These are phyloP conservation scores for Neodidymelliopsis sp. DNA, from an alignment of 2,329 filamentous ascomycete genomes.

Conservation along the genomic window DNA sequence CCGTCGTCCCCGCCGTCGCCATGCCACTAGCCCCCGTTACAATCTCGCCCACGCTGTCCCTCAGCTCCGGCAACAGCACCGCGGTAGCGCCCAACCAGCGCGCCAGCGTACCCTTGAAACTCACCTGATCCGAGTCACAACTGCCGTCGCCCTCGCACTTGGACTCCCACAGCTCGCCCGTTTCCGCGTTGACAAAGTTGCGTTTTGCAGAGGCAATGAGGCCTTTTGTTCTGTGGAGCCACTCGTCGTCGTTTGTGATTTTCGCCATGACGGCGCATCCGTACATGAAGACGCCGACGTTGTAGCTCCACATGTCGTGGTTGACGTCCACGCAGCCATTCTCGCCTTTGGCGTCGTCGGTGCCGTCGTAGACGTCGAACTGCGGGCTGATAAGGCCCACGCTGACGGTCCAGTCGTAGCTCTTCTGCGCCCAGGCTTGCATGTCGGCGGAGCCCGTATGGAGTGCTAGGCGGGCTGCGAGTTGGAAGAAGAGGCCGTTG, in stretches of 20 bases:
- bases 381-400: constrained; percentile 58
- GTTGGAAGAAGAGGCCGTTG: constrained; percentile 81
- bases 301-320: constrained; percentile 56
- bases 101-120: constrained; percentile 64
- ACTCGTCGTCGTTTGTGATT: constrained; percentile 27
- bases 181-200: constrained; percentile 31
- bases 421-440: constrained; percentile 67
- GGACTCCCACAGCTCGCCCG: constrained; percentile 58
- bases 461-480: constrained; percentile 75
- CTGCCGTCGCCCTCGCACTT: constrained; percentile 65
- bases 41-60: constrained; percentile 20
- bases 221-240: constrained; percentile 40
- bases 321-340: constrained; percentile 54
- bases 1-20: constrained; percentile 17
- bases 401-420: constrained; percentile 62
- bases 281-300: constrained; percentile 63
- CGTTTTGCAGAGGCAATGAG: constrained; percentile 42
- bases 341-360: constrained; percentile 41
- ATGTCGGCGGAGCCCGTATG: constrained; percentile 64
- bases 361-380: constrained; percentile 63
- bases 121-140: constrained; percentile 72
- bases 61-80: constrained; percentile 26
- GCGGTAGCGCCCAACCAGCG: constrained; percentile 39
- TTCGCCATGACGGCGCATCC: constrained; percentile 46
- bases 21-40: constrained; percentile 18